phyloP scores from a whole-genome alignment of 1,139 yeast genomes.

The Scheffersomyces titani region DNA sequence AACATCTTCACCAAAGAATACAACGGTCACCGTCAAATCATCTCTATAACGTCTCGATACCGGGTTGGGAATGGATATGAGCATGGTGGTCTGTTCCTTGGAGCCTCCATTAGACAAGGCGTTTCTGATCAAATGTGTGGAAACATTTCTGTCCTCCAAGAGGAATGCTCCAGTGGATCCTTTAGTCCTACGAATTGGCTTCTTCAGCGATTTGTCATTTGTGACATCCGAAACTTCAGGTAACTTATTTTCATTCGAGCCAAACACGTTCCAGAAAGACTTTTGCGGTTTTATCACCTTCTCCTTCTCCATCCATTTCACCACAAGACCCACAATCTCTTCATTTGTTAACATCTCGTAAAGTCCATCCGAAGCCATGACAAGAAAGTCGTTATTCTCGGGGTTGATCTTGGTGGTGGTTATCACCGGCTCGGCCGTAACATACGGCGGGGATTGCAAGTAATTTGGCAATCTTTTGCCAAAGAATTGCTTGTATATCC shows the following conservation, averaged over 20 bases:
- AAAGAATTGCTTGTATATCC: conserved; percentile 74
- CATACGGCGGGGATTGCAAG: conserved; percentile 90
- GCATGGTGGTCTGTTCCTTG: conserved; percentile 81
- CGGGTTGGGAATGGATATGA: conserved; percentile 92
- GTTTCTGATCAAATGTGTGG: conserved; percentile 91
- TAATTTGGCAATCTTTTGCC: conserved; percentile 82
- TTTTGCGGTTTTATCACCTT: conserved; percentile 61
- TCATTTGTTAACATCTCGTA: conserved; percentile 91
- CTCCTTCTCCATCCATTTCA: conserved; percentile 87
- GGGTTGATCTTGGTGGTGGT: conserved; percentile 80
- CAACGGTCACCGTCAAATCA: conserved; percentile 93
- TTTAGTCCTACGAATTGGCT: conserved; percentile 45
- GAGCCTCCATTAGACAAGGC: conserved; percentile 90
- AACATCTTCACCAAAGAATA: conserved; percentile 73
- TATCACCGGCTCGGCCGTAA: conserved; percentile 93
- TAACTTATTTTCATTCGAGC: conserved; percentile 50
- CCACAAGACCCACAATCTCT: conserved; percentile 89
- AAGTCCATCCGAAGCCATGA: conserved; percentile 92
- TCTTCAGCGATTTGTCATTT: conserved; percentile 49
- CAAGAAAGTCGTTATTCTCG: conserved; percentile 77
- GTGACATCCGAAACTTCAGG: conserved; percentile 68
- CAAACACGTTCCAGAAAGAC: conserved; percentile 49
- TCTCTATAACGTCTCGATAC: conserved; percentile 90
- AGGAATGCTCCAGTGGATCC: conserved; percentile 41
- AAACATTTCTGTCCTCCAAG: conserved; percentile 80